Evolutionary conservation across 164 flowering plant genomes (phyloP), one percentile per base, ranked within the genome.

Genomic region (Macadamia tetraphylla): DNA sequence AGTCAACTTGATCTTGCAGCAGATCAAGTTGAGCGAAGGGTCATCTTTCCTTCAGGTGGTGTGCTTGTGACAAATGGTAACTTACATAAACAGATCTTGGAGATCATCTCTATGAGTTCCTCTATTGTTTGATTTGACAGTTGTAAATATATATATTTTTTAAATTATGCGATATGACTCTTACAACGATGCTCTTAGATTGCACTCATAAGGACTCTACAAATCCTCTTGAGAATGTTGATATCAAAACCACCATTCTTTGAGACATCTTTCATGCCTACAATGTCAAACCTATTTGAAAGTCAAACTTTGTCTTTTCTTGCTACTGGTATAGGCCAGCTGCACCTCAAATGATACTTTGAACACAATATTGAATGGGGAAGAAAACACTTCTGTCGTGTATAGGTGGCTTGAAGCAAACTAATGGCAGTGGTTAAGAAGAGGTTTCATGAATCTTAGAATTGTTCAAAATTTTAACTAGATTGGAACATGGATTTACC

Each of bases 1-100:
- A 85, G 74, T 70, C 58, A 79, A 75, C 78, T 93, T 64, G 87
- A 93, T 77, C 81, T 93, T 68, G 82, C 85, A 1, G 93, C 83
- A 23, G 98, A 93, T 84, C 74, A 81, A 73, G 67, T 31, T 18
- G 92, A 82, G 61, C 70, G 95, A 65, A 83, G 98, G 68, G 68
- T 77, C 69, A 77, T 93, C 64, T 87, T 71, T 68, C 93, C 96
- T 48, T 77, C 86, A 6, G 96, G 88, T 71, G 96, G 96, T 53
- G 71, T 93, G 67, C 86, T 92, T 55, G 95, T 86, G 62, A 81
- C 86, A 65, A 90, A 92, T 64, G 84, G 88, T 65, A 78, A 61
- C 61, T 52, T 91, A 58, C 97, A 91, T 65, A 43, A 75, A 58
- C 75, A 76, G 72, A 78, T 91, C 12, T 62, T 89, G 66, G 82